Evolutionary conservation across 1,139 yeast species (phyloP).

Genomic region (Candida albicans): DNA sequence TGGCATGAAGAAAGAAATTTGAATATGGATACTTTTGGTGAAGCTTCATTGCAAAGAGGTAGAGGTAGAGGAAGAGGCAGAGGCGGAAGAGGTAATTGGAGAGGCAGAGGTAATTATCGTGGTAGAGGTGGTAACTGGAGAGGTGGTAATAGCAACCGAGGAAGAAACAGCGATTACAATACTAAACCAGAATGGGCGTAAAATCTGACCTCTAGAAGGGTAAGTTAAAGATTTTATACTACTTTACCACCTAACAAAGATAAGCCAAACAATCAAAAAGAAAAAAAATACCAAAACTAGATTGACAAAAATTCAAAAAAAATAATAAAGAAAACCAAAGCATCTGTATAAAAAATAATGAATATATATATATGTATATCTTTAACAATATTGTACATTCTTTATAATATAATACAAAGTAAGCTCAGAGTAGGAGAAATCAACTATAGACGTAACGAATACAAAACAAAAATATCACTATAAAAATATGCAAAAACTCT

Average conservation of each 20-base stretch:
- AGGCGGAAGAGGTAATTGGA: constrained; percentile 24
- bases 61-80: constrained; percentile 36
- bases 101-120: constrained; percentile 25
- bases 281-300: not conserved
- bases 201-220: not conserved
- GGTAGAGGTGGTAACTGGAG: constrained; percentile 12
- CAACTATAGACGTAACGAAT: not conserved
- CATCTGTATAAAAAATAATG: too few species aligned
- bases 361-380: too few species aligned
- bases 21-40: constrained; percentile 71
- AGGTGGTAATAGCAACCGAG: constrained; percentile 7
- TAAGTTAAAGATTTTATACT: not conserved
- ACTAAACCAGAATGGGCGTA: constrained; percentile 45
- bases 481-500: not conserved
- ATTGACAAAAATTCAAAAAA: not conserved
- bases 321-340: not conserved
- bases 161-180: constrained; percentile 22
- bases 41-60: constrained; percentile 38
- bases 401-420: too few species aligned
- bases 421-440: too few species aligned
- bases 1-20: constrained; percentile 64
- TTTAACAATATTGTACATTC: too few species aligned
- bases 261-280: too few species aligned
- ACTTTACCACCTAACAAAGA: too few species aligned
- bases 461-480: not conserved